These are phyloP conservation scores for Gelatoporia subvermispora DNA, from an alignment of 768 basidiomycete species.

Conservation along the genomic window DNA sequence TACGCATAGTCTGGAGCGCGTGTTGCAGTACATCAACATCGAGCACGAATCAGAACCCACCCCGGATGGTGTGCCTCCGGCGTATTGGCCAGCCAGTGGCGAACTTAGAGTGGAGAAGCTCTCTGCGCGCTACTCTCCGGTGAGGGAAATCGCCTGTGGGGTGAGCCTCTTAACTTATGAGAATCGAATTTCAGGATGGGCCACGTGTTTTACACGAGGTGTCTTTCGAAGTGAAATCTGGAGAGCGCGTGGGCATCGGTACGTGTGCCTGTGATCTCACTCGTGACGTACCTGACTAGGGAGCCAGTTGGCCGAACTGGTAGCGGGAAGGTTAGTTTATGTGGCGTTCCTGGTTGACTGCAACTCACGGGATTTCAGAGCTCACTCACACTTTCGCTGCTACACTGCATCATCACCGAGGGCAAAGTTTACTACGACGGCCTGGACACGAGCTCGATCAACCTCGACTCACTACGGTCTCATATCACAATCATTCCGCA, in stretches of 20 bases:
- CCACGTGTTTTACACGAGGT: no score
- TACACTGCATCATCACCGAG: no score
- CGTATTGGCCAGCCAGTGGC: slow-evolving; percentile 61
- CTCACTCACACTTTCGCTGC: no score
- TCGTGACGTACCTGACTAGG: slow-evolving; percentile 44
- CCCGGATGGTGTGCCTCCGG: slow-evolving; percentile 43
- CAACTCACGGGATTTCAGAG: no score
- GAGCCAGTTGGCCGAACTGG: no score
- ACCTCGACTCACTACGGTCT: slow-evolving; percentile 47
- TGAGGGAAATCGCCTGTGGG: slow-evolving; percentile 36
- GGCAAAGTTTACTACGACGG: no score
- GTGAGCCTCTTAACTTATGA: not conserved
- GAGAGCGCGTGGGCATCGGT: slow-evolving; percentile 56
- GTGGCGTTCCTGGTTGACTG: no score
- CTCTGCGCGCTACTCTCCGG: no score
- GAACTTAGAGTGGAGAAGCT: slow-evolving; percentile 47
- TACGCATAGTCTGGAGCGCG: slow-evolving; percentile 39
- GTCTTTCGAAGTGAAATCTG: slow-evolving; percentile 48
- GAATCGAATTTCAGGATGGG: slow-evolving; percentile 33
- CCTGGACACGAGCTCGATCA: slow-evolving; percentile 41
- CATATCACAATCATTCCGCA: slow-evolving; percentile 60
- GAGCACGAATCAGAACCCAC: slow-evolving; percentile 47
- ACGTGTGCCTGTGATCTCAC: slow-evolving; percentile 6
- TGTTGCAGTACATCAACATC: slow-evolving; percentile 49
- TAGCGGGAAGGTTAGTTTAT: no score